Conservation (phyloP, 2,329 filamentous ascomycete species). For the Fusarium pseudonygamai region DNA sequence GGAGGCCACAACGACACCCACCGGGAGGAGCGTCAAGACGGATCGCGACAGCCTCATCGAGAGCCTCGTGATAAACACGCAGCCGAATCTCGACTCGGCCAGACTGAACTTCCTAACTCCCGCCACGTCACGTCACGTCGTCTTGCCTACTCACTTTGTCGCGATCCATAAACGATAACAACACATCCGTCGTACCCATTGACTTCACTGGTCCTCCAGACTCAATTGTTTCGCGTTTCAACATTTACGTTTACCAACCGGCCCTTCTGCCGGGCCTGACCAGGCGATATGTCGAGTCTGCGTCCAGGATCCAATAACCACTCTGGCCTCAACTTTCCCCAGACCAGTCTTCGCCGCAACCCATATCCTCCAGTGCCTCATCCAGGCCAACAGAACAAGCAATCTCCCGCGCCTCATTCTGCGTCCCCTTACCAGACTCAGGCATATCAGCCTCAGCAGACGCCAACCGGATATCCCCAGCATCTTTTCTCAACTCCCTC, state of each 20-base stretch:
- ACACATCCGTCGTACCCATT: slow-evolving; percentile 18
- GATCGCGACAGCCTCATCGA: slow-evolving; percentile 25
- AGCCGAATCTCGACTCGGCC: slow-evolving; percentile 1
- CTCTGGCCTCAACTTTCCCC: slow-evolving; percentile 62
- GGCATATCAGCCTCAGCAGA: slow-evolving; percentile 63
- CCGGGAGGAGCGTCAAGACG: slow-evolving; percentile 21
- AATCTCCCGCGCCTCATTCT: slow-evolving; percentile 64
- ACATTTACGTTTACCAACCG: slow-evolving; percentile 27
- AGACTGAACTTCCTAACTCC: slow-evolving; percentile 5
- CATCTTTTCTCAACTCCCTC: slow-evolving; percentile 62
- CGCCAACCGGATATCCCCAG: slow-evolving; percentile 60
- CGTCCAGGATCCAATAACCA: slow-evolving; percentile 63
- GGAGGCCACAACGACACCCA: slow-evolving; percentile 23
- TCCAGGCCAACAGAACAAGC: slow-evolving; percentile 63
- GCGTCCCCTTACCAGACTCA: slow-evolving; percentile 65
- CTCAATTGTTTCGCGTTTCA: slow-evolving; percentile 18
- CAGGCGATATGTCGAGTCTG: slow-evolving; percentile 58
- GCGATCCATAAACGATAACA: slow-evolving; percentile 24
- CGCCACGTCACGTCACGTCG: slow-evolving; percentile 35
- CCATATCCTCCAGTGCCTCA: slow-evolving; percentile 57
- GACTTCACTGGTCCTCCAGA: neutral
- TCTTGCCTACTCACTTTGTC: slow-evolving; percentile 17
- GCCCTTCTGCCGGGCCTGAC: slow-evolving; percentile 36
- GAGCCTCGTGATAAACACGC: slow-evolving; percentile 24
- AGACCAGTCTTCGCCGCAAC: slow-evolving; percentile 59